Evolutionary conservation across 768 basidiomycete genomes (phyloP).

Genomic region (Kwoniella sp.): DNA sequence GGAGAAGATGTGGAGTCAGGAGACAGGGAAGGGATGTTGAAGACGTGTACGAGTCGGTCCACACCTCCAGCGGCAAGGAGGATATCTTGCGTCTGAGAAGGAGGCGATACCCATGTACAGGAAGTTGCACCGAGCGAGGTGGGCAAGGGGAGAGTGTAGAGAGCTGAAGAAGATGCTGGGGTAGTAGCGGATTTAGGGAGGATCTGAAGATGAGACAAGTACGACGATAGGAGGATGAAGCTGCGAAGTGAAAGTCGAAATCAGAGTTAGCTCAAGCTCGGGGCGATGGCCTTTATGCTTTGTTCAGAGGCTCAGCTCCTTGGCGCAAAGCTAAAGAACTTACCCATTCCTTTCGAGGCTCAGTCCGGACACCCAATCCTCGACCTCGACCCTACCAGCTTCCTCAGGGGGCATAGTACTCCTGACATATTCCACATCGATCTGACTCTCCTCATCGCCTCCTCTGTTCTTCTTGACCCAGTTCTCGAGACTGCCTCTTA

Average conservation of each 20-base stretch:
- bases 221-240: slow-evolving; percentile 52
- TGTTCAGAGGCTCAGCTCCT: neutral
- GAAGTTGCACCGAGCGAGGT: slow-evolving; percentile 53
- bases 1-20: slow-evolving; percentile 52
- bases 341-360: slow-evolving; percentile 52
- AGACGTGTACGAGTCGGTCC: slow-evolving; percentile 55
- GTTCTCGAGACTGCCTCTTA: slow-evolving; percentile 70
- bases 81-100: slow-evolving; percentile 32
- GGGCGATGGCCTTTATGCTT: neutral
- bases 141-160: slow-evolving; percentile 50
- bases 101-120: slow-evolving; percentile 50
- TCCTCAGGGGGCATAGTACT: slow-evolving; percentile 83
- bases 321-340: slow-evolving; percentile 26
- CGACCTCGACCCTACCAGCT: slow-evolving; percentile 75
- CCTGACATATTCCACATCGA: slow-evolving; percentile 90
- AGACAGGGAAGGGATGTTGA: slow-evolving; percentile 53
- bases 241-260: slow-evolving; percentile 12
- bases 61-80: slow-evolving; percentile 55
- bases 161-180: slow-evolving; percentile 25
- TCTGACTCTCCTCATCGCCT: slow-evolving; percentile 64
- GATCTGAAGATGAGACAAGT: slow-evolving; percentile 53
- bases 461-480: slow-evolving; percentile 62
- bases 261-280: neutral
- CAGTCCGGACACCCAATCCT: slow-evolving; percentile 85
- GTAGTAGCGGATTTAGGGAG: slow-evolving; percentile 41